Evolutionary conservation across 108 stramenopile genomes (phyloP).

Genomic region (Fistulifera pelliculosa): DNA sequence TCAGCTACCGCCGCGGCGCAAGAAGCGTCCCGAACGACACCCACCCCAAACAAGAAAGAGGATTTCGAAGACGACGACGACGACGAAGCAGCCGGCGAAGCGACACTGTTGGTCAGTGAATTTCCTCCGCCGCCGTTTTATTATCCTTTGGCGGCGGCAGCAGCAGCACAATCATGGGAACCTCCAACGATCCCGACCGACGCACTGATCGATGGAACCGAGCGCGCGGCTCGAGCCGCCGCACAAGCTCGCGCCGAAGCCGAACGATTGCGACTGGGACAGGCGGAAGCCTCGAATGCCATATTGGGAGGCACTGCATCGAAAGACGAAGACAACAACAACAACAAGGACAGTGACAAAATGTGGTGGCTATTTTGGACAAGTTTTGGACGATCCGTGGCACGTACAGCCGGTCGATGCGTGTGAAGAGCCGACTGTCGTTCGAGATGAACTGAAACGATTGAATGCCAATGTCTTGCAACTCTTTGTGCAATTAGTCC

Average conservation of each 20-base stretch:
- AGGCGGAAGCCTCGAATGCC: constrained; percentile 17
- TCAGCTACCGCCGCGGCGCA: too few relatives aligned
- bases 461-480: constrained; percentile 57
- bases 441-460: constrained; percentile 66
- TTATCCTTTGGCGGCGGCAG: constrained; percentile 44
- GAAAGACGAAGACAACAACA: constrained; percentile 34
- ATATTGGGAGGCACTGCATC: constrained; percentile 27
- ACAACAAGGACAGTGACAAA: too few relatives aligned
- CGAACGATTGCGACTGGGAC: constrained; percentile 34
- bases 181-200: constrained; percentile 61
- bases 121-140: constrained; percentile 82
- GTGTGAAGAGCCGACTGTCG: constrained; percentile 57
- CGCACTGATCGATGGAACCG: constrained; percentile 63
- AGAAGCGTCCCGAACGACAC: too few relatives aligned
- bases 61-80: background rate
- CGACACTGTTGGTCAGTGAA: constrained; percentile 58
- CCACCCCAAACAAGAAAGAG: too few relatives aligned
- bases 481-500: constrained; percentile 57
- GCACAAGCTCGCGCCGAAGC: constrained; percentile 44
- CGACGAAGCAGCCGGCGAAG: constrained; percentile 38
- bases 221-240: constrained; percentile 34
- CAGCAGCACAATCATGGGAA: constrained; percentile 18
- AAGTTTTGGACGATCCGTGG: constrained; percentile 81
- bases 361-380: constrained; percentile 80
- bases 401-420: constrained; percentile 44